Percentiles rank a stretch among this genome's conserved stretches.
phyloP scores from a whole-genome alignment of 2,329 filamentous ascomycete species.

The Diaporthe citrichinensis region DNA sequence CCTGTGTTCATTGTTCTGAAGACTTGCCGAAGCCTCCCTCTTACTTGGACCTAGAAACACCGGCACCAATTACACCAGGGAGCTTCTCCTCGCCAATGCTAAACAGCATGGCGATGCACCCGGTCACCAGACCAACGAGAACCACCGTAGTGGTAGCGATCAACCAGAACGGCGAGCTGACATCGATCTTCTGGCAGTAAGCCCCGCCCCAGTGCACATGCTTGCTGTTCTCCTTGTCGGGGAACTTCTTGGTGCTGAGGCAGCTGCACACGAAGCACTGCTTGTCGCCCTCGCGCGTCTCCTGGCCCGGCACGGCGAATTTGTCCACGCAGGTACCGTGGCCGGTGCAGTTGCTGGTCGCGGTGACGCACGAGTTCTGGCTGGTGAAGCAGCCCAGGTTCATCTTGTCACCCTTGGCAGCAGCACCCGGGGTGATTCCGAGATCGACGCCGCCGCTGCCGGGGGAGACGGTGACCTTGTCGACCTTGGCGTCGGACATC shows the following conservation, averaged over 20 bases:
- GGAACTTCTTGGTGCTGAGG: slow-evolving; percentile 66
- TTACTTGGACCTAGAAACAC: slow-evolving; percentile 82
- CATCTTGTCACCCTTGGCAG: slow-evolving; percentile 66
- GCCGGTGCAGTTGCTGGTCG: slow-evolving; percentile 84
- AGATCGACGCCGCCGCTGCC: slow-evolving; percentile 39
- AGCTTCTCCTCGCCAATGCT: slow-evolving; percentile 88
- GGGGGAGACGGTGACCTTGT: slow-evolving; percentile 43
- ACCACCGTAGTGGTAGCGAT: slow-evolving; percentile 81
- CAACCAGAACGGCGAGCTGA: slow-evolving; percentile 91
- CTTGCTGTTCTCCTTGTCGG: slow-evolving; percentile 55
- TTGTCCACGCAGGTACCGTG: slow-evolving; percentile 84
- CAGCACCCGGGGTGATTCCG: slow-evolving; percentile 49
- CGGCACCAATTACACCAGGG: slow-evolving; percentile 95
- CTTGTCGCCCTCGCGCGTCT: slow-evolving; percentile 53
- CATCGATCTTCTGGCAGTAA: slow-evolving; percentile 91
- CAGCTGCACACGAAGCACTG: slow-evolving; percentile 88
- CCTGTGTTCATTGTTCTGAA: not conserved
- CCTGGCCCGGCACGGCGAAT: slow-evolving; percentile 63
- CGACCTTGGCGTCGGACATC: slow-evolving; percentile 50
- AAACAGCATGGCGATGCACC: slow-evolving; percentile 84
- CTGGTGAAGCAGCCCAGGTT: slow-evolving; percentile 78
- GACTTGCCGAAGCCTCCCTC: not conserved
- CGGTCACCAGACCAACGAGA: slow-evolving; percentile 76
- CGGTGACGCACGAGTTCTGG: slow-evolving; percentile 75
- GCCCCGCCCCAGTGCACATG: slow-evolving; percentile 80